Evolutionary conservation across 1,284 basidiomycete genomes (phyloP), one percentile per base, ranked within the genome.

Genomic region (Takashimella tepidaria): DNA sequence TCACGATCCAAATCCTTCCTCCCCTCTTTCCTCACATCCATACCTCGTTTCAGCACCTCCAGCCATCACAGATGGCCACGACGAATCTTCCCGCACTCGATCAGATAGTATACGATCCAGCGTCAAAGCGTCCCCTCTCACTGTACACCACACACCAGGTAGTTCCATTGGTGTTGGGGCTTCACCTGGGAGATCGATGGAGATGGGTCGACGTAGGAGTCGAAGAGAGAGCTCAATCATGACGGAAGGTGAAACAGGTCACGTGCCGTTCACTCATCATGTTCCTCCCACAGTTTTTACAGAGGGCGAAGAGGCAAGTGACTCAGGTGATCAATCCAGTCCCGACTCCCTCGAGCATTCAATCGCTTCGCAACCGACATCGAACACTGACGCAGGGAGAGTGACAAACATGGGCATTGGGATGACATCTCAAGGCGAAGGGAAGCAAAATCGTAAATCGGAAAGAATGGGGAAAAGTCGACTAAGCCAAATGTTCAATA

Each of bases 31-130:
- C 54, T 31, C 51, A 47, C 58, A 63, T 5, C 68, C 68, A 0
- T 72, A 56, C 54, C 63, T 70, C 24, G 68, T 66, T 4, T 67
- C 69, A 3, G 69, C 69, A 3, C 69, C 69, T 23, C 68, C 69
- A 4, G 55, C 69, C 22, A 53, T 70, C 6, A 70, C 62, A 3
- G n/a, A n/a, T n/a, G 52, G 42, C 31, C 56, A 58, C 24, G 52
- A 43, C 37, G 56, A 45, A 58, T 54, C 45, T 3, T 46, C 50
- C 13, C 62, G 65, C 10, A 51, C 55, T 19, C 57, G 62, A 6
- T 50, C 59, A 0, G 43, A 26, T 10, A 59, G 57, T 37, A 41
- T 55, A 1, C 20, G 41, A 8, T 55, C 53, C 11, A 50, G 48
- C 45, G 46, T 47, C 31, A 37, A 8, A 16, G n/a, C n/a, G n/a